Conservation (phyloP, 164 flowering plant genomes). For the Stephania yunnanensis region DNA sequence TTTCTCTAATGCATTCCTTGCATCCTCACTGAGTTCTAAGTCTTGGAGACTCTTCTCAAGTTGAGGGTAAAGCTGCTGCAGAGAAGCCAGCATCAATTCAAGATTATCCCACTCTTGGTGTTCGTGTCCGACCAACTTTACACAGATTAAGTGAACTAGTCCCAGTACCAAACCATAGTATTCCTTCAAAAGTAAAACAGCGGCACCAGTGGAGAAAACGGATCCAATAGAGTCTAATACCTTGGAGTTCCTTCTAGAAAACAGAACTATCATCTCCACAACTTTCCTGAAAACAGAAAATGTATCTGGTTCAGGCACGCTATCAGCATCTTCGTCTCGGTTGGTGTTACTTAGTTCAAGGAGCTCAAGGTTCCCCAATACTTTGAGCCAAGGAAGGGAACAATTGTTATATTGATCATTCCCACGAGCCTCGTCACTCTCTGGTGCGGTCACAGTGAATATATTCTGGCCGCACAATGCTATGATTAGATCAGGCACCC, state of each 20-base stretch:
- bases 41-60: conserved; percentile 41
- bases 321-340: conserved; percentile 30
- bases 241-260: conserved; percentile 32
- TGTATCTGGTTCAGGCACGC: conserved; percentile 15
- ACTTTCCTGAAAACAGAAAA: conserved; percentile 42
- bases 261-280: conserved; percentile 33
- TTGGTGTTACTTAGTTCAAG: conserved; percentile 25
- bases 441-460: conserved; percentile 23
- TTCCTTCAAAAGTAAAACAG: conserved; percentile 39
- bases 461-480: conserved; percentile 50
- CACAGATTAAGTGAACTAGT: conserved; percentile 55
- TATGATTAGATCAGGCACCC: conserved; percentile 83
- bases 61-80: conserved; percentile 37
- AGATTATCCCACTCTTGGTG: conserved; percentile 45
- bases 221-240: conserved; percentile 63
- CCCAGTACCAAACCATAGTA: conserved; percentile 57
- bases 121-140: conserved; percentile 42
- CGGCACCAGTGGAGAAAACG: conserved; percentile 32
- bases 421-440: conserved; percentile 3
- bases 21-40: conserved; percentile 24
- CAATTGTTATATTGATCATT: conserved; percentile 12
- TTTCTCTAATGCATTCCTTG: conserved; percentile 22
- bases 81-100: conserved; percentile 42
- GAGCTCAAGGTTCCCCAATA: conserved; percentile 54
- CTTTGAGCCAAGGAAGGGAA: conserved; percentile 48